Conservation (phyloP, 116 monocot species). For the Thalassia testudinum region DNA sequence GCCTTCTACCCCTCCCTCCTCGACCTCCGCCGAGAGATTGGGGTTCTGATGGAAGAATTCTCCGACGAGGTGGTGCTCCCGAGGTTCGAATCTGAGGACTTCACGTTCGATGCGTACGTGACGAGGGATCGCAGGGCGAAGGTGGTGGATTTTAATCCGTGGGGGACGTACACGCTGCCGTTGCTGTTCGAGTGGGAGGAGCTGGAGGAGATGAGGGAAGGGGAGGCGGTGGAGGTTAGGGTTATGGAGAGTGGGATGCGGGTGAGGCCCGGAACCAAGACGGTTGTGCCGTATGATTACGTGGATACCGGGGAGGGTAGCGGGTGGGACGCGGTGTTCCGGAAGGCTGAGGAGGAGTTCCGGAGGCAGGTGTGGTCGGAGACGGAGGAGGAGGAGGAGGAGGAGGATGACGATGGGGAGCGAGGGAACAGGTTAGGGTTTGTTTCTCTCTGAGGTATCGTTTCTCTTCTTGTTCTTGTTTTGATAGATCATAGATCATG, state of each 20-base stretch:
- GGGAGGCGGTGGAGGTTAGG: slow-evolving; percentile 26
- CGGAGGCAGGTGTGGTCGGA: too few species aligned
- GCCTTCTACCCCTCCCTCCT: slow-evolving; percentile 54
- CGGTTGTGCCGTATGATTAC: slow-evolving; percentile 69
- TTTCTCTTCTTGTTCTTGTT: too few species aligned
- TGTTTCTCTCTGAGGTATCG: too few species aligned
- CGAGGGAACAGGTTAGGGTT: too few species aligned
- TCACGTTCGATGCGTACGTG: slow-evolving; percentile 62
- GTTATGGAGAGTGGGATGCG: slow-evolving; percentile 35
- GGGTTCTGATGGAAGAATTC: slow-evolving; percentile 25
- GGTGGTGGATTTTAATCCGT: slow-evolving; percentile 71
- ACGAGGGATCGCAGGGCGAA: slow-evolving; percentile 29
- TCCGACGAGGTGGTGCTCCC: slow-evolving; percentile 32
- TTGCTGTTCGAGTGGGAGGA: slow-evolving; percentile 73
- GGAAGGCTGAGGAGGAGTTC: slow-evolving; percentile 41
- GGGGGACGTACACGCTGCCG: slow-evolving; percentile 61
- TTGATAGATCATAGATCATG: too few species aligned
- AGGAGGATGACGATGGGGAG: too few species aligned
- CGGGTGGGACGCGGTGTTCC: slow-evolving; percentile 76
- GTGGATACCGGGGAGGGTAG: slow-evolving; percentile 69
- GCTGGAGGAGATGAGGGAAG: slow-evolving; percentile 28
- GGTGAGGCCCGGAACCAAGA: slow-evolving; percentile 78
- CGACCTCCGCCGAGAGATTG: slow-evolving; percentile 24
- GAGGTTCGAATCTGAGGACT: slow-evolving; percentile 30
- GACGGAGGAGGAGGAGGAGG: too few species aligned